These are phyloP conservation scores for Trichophyton mentagrophytes DNA, from an alignment of 2,329 filamentous ascomycete genomes.

Conservation along the genomic window DNA sequence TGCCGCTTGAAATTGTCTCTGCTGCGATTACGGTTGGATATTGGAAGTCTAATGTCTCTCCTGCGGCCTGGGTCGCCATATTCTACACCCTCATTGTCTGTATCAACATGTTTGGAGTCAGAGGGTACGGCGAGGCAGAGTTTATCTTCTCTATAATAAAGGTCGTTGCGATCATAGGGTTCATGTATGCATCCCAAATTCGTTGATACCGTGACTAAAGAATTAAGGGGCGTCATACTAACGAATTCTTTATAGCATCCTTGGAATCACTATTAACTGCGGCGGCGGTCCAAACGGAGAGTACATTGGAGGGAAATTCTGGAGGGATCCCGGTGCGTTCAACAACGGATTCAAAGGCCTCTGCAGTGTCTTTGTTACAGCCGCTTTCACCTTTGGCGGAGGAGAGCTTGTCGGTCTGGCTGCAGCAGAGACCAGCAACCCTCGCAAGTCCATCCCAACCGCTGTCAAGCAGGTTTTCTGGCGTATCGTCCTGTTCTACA, in stretches of 20 bases:
- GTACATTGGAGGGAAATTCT: constrained; percentile 71
- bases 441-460: constrained; percentile 60
- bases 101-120: constrained; percentile 82
- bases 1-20: constrained; percentile 77
- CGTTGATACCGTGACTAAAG: background rate
- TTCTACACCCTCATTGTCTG: constrained; percentile 63
- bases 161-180: constrained; percentile 71
- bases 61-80: constrained; percentile 67
- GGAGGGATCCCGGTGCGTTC: constrained; percentile 63
- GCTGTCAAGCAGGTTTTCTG: constrained; percentile 92
- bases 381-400: constrained; percentile 50
- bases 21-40: constrained; percentile 74
- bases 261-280: constrained; percentile 74
- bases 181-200: constrained; percentile 50
- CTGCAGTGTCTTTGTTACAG: constrained; percentile 51
- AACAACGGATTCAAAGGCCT: constrained; percentile 56
- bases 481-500: constrained; percentile 83
- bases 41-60: constrained; percentile 55
- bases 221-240: constrained; percentile 6
- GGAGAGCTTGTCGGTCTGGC: constrained; percentile 51
- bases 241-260: constrained; percentile 42
- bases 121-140: constrained; percentile 79
- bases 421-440: constrained; percentile 46
- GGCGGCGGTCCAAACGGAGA: constrained; percentile 60
- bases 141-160: constrained; percentile 82